phyloP scores from a whole-genome alignment of 2,329 filamentous ascomycete species.

The Fusarium sp. region DNA sequence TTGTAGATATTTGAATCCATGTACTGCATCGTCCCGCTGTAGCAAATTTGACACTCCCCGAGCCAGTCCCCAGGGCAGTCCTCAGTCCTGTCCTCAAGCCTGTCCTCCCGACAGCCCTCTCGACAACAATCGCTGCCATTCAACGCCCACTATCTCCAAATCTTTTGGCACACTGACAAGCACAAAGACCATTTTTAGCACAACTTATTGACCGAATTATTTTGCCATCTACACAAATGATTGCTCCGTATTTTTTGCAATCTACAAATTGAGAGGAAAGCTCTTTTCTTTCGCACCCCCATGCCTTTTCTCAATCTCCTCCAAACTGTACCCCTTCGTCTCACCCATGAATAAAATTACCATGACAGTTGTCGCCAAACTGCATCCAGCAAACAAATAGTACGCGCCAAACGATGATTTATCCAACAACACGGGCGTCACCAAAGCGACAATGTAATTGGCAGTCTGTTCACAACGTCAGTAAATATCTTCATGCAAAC shows the following conservation, averaged over 20 bases:
- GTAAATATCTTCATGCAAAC: accelerated
- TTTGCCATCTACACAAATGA: too few relatives aligned
- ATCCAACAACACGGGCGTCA: conserved; percentile 55
- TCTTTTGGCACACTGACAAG: too few relatives aligned
- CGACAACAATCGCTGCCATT: too few relatives aligned
- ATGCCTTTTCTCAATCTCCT: conserved; percentile 50
- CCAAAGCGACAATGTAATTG: conserved; percentile 60
- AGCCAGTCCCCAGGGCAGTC: too few relatives aligned
- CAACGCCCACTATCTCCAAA: too few relatives aligned
- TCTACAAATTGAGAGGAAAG: background rate
- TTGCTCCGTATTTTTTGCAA: too few relatives aligned
- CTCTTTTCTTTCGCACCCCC: background rate
- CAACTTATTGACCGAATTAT: too few relatives aligned
- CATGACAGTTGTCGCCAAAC: conserved; percentile 52
- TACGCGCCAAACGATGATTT: conserved; percentile 57
- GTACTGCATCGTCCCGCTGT: background rate
- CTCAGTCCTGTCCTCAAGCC: too few relatives aligned
- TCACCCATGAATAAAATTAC: conserved; percentile 56
- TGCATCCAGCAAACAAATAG: conserved; percentile 57
- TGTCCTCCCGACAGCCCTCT: too few relatives aligned
- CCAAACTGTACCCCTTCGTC: conserved; percentile 55
- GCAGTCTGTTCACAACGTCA: conserved; percentile 45
- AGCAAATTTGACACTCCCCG: too few relatives aligned
- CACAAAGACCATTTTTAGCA: too few relatives aligned
- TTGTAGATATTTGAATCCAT: accelerated